phyloP scores from a whole-genome alignment of 306 rosid genomes.

The Bauhinia variegata region DNA sequence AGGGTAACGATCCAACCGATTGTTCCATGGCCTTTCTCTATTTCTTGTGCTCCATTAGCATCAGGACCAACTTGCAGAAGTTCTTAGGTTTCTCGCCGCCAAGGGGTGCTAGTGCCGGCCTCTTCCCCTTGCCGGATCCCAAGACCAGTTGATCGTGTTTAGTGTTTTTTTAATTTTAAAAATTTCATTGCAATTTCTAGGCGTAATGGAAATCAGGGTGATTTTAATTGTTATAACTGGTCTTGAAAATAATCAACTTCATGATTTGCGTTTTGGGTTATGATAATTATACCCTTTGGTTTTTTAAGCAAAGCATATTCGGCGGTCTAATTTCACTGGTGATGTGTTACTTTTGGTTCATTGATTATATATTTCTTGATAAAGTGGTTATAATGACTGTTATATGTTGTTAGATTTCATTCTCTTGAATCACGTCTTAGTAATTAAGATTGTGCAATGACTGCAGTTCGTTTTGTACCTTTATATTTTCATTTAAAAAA shows the following conservation, averaged over 20 bases:
- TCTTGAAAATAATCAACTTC: conserved; percentile 27
- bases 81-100: conserved; percentile 95
- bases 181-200: conserved; percentile 21
- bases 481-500: not conserved
- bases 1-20: conserved; percentile 84
- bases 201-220: conserved; percentile 26
- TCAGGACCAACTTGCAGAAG: conserved; percentile 93
- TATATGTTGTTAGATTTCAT: not conserved
- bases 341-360: not conserved
- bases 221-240: conserved; percentile 37
- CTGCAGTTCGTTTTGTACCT: not conserved
- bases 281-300: not conserved
- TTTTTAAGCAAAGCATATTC: not conserved
- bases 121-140: conserved; percentile 96
- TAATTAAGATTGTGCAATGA: not conserved
- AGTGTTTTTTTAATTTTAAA: conserved; percentile 10
- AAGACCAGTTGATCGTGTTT: conserved; percentile 70
- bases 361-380: not conserved
- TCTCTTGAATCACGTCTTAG: not conserved
- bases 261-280: too few species aligned
- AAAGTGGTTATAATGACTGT: not conserved
- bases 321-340: not conserved
- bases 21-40: conserved; percentile 96
- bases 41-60: conserved; percentile 94
- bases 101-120: conserved; percentile 79